A percentile compares a stretch with the other conserved stretches of the same genome.
These are phyloP conservation scores for Chaetomidium leptoderma DNA, from an alignment of 495 filamentous ascomycete genomes.

Conservation along the genomic window DNA sequence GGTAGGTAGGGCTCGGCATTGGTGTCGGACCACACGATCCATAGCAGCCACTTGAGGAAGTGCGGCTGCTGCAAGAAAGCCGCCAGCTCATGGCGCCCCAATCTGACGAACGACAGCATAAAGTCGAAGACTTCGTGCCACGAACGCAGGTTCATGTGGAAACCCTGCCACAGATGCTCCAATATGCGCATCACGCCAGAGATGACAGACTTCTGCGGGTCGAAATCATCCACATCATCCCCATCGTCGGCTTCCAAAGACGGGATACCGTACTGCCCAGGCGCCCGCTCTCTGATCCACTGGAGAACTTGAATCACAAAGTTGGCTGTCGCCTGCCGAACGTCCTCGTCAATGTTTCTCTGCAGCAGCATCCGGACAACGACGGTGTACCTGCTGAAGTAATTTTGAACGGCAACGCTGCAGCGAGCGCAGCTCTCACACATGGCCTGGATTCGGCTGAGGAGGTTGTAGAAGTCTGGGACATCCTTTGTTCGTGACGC, in stretches of 20 bases:
- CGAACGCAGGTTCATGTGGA: constrained; percentile 54
- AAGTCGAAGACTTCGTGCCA: constrained; percentile 82
- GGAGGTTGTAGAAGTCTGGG: constrained; percentile 56
- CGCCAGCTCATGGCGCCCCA: constrained; percentile 52
- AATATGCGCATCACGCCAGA: constrained; percentile 42
- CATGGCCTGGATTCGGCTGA: constrained; percentile 49
- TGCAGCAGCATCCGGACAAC: constrained; percentile 64
- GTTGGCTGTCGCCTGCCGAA: constrained; percentile 55
- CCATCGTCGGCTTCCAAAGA: constrained; percentile 15
- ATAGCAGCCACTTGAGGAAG: constrained; percentile 54
- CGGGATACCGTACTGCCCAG: constrained; percentile 39
- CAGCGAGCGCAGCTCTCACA: constrained; percentile 54
- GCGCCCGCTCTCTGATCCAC: constrained; percentile 44
- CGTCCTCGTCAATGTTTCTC: constrained; percentile 54
- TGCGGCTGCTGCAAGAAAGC: constrained; percentile 50
- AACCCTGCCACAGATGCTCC: constrained; percentile 50
- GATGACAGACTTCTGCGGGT: constrained; percentile 35
- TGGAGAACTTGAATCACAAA: constrained; percentile 55
- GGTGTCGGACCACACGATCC: constrained; percentile 59
- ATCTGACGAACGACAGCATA: constrained; percentile 53
- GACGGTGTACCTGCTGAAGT: constrained; percentile 53
- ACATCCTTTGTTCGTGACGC: constrained; percentile 69
- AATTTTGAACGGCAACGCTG: constrained; percentile 57
- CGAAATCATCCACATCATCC: constrained; percentile 30
- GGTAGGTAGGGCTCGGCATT: constrained; percentile 34